phyloP scores from a whole-genome alignment of 805 yeast species.

The Saturnispora besseyi region DNA sequence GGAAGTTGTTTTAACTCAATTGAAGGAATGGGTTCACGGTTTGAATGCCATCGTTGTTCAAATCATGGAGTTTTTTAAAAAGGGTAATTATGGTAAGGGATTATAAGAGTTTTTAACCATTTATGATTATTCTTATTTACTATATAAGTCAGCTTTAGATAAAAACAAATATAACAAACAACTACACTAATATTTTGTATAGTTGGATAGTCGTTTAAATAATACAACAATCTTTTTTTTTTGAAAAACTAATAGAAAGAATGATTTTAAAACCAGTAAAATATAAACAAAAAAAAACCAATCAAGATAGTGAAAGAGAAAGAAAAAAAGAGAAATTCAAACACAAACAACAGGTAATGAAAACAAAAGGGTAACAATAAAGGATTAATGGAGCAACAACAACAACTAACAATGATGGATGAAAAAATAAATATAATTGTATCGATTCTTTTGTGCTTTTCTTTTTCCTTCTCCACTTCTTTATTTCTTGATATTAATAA shows the following conservation, averaged over 20 bases:
- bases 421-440: too few relatives aligned
- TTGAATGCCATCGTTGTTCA: constrained; percentile 64
- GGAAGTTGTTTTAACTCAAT: constrained; percentile 54
- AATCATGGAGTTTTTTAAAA: constrained; percentile 64
- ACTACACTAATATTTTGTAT: too few relatives aligned
- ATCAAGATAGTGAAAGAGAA: not conserved
- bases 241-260: not conserved
- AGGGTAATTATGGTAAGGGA: constrained; percentile 86
- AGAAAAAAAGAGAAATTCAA: too few relatives aligned
- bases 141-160: not conserved
- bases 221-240: not conserved
- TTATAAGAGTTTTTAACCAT: constrained; percentile 32
- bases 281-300: not conserved
- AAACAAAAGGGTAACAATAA: too few relatives aligned
- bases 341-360: too few relatives aligned
- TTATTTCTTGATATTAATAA: too few relatives aligned
- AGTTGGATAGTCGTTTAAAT: too few relatives aligned
- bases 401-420: too few relatives aligned
- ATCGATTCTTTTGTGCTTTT: too few relatives aligned
- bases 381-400: too few relatives aligned
- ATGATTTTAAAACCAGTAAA: not conserved
- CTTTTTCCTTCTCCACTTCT: too few relatives aligned
- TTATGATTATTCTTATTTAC: not conserved
- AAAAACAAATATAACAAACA: too few relatives aligned
- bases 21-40: constrained; percentile 66